Conservation (phyloP, 306 rosid species). For the Hippophae rhamnoides region DNA sequence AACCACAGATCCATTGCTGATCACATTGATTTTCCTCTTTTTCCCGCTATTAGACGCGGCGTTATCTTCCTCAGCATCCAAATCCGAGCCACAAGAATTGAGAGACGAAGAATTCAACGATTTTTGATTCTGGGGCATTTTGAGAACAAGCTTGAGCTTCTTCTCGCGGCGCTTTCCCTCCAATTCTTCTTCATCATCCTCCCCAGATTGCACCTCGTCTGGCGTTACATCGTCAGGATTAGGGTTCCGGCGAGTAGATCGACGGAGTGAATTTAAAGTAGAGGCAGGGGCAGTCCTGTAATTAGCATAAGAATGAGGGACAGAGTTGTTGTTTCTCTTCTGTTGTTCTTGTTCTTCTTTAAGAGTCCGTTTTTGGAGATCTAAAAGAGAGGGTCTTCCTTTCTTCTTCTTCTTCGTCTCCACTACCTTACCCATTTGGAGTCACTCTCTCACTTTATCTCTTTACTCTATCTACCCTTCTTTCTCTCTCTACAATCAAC, state of each 20-base stretch:
- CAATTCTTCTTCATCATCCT: slow-evolving; percentile 20
- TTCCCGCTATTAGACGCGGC: slow-evolving; percentile 21
- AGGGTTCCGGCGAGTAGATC: slow-evolving; percentile 68
- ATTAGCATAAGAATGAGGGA: slow-evolving; percentile 33
- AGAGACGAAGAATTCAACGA: slow-evolving; percentile 35
- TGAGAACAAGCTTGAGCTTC: slow-evolving; percentile 51
- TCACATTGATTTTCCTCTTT: slow-evolving; percentile 42
- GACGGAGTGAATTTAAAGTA: slow-evolving; percentile 24
- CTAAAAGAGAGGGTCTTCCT: slow-evolving; percentile 66
- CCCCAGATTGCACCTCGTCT: slow-evolving; percentile 1
- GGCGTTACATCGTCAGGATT: slow-evolving; percentile 16
- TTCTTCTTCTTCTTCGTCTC: slow-evolving; percentile 72
- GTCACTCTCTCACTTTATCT: too few species aligned
- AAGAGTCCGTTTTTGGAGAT: slow-evolving; percentile 56
- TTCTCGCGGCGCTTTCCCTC: slow-evolving; percentile 38
- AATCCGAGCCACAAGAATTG: slow-evolving; percentile 36
- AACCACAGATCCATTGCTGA: slow-evolving; percentile 38
- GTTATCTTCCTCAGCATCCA: slow-evolving; percentile 33
- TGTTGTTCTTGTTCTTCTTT: slow-evolving; percentile 27
- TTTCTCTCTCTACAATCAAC: slow-evolving; percentile 8
- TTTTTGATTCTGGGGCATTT: slow-evolving; percentile 35
- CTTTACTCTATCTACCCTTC: background rate
- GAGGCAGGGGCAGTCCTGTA: slow-evolving; percentile 22
- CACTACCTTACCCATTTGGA: slow-evolving; percentile 60
- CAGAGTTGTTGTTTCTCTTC: slow-evolving; percentile 9